These are phyloP conservation scores for Colletotrichum salicis DNA, from an alignment of 2,329 filamentous ascomycete species.

Conservation along the genomic window DNA sequence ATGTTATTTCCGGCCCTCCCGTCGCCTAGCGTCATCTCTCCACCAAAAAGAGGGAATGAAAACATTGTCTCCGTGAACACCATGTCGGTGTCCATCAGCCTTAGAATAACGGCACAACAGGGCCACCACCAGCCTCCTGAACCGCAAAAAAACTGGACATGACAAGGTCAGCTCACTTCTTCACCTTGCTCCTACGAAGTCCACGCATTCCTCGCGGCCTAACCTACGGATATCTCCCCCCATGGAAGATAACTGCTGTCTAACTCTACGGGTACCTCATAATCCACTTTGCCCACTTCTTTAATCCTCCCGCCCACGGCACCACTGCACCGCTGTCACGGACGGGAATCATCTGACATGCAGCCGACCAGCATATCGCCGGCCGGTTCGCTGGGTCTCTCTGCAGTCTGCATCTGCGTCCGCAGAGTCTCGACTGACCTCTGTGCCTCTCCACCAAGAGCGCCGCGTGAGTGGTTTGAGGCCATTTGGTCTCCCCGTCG, in stretches of 20 bases:
- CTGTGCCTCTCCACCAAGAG: neutral
- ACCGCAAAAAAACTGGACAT: neutral
- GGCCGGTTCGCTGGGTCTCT: conserved; percentile 18
- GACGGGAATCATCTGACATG: conserved; percentile 23
- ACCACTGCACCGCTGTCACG: conserved; percentile 14
- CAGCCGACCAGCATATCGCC: conserved; percentile 21
- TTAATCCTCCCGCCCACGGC: neutral
- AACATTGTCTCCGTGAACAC: neutral
- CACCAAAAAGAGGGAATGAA: neutral
- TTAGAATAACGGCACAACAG: neutral
- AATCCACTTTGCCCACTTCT: neutral
- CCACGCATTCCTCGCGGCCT: neutral
- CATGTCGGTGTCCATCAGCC: neutral
- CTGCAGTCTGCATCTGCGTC: conserved; percentile 12
- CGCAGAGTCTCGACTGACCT: conserved; percentile 9
- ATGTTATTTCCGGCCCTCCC: conserved; percentile 22
- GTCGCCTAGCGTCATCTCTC: neutral
- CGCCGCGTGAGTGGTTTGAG: neutral
- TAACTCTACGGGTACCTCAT: neutral
- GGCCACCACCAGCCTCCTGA: neutral
- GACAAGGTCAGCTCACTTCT: conserved; percentile 12
- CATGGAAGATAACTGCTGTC: no score
- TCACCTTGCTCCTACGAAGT: neutral
- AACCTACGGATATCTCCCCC: neutral
- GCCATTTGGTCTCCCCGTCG: neutral